phyloP scores from a whole-genome alignment of 208 protist genomes.

The Acanthamoeba sp. region DNA sequence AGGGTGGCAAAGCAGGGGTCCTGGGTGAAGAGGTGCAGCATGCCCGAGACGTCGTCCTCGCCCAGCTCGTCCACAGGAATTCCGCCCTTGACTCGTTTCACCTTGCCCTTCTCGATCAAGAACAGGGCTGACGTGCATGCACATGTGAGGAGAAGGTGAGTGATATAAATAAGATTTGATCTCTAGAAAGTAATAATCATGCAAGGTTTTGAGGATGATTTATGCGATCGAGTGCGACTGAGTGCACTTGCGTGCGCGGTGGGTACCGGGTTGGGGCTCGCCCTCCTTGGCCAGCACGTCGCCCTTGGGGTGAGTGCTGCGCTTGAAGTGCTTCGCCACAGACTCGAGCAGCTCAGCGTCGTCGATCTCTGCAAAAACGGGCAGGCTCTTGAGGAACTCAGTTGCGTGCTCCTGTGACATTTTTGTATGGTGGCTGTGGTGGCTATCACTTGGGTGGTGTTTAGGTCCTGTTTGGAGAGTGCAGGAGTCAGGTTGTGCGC shows the following conservation, averaged over 20 bases:
- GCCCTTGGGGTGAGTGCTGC: neutral
- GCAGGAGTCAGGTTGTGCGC: too few relatives aligned
- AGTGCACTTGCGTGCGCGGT: neutral
- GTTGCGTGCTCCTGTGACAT: neutral
- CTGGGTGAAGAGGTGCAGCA: conserved; percentile 66
- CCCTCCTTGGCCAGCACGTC: conserved; percentile 69
- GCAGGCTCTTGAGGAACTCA: neutral
- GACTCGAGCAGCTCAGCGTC: neutral
- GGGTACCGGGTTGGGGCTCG: conserved; percentile 57
- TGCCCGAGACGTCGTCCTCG: conserved; percentile 60
- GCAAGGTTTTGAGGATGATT: neutral
- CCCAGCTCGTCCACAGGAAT: conserved; percentile 42
- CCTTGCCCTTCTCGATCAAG: conserved; percentile 65
- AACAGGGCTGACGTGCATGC: conserved; percentile 23
- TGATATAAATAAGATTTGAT: too few relatives aligned
- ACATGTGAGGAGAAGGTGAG: neutral
- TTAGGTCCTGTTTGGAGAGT: too few relatives aligned
- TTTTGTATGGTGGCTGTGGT: neutral
- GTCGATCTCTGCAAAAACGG: conserved; percentile 54
- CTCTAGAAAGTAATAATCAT: too few relatives aligned
- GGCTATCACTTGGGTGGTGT: too few relatives aligned
- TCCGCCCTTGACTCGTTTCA: conserved; percentile 8
- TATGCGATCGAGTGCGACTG: neutral
- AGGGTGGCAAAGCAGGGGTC: conserved; percentile 64
- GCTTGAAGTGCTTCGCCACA: conserved; percentile 25